Evolutionary conservation across 495 filamentous ascomycete species (phyloP).

Genomic region (Melanomma pulvis-pyrius): DNA sequence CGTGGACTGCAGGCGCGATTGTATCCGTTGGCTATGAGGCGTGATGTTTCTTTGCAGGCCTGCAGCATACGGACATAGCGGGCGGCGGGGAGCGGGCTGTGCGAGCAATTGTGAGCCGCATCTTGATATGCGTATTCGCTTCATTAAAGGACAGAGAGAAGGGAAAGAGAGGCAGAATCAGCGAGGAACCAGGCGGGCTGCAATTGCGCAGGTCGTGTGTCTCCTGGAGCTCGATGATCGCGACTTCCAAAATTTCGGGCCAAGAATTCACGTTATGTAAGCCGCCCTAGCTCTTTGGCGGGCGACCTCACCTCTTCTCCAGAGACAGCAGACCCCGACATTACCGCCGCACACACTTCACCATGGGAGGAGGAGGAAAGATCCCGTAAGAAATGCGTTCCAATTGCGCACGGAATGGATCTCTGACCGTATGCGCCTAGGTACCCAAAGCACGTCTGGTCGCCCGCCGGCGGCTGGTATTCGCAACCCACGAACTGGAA

Average conservation of each 20-base stretch:
- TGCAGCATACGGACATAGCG: constrained; percentile 25
- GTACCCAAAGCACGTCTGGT: constrained; percentile 99
- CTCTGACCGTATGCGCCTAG: constrained; percentile 51
- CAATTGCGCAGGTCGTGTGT: constrained; percentile 34
- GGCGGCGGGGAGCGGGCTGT: constrained; percentile 19
- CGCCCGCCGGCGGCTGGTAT: constrained; percentile 97
- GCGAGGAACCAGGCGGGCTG: not conserved
- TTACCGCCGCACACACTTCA: constrained; percentile 12
- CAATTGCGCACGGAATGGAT: constrained; percentile 34
- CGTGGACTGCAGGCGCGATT: constrained; percentile 25
- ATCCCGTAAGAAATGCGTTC: constrained; percentile 74
- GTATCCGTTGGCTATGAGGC: constrained; percentile 34
- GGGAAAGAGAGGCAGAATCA: constrained; percentile 16
- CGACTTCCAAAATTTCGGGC: constrained; percentile 36
- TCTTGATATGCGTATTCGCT: constrained; percentile 69
- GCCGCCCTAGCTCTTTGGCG: not conserved
- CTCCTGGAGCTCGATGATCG: constrained; percentile 21
- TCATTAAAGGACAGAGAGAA: constrained; percentile 56
- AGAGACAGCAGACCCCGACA: not conserved
- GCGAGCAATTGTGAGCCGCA: constrained; percentile 71
- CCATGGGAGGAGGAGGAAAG: constrained; percentile 75
- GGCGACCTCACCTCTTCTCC: not conserved
- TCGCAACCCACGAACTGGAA: constrained; percentile 93
- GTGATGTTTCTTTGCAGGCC: constrained; percentile 26
- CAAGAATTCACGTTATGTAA: not conserved